Conservation (phyloP, 345 rosid genomes). For the Kandelia obovata region DNA sequence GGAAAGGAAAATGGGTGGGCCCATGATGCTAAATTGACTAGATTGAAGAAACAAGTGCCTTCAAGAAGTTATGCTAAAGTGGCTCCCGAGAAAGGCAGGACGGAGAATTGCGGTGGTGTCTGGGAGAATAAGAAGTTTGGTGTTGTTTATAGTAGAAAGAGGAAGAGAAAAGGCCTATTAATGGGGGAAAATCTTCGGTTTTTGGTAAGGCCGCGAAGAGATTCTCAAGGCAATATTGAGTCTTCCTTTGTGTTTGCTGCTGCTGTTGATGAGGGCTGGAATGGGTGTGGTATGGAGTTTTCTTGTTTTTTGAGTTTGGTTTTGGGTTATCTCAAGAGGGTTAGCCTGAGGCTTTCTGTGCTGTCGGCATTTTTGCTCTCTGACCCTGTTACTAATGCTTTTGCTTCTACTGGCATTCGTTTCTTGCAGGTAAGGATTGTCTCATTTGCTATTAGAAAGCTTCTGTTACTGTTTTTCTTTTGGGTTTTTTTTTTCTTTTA, state of each 20-base stretch:
- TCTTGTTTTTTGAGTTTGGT: constrained; percentile 43
- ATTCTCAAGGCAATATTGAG: constrained; percentile 11
- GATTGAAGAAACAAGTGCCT: neutral
- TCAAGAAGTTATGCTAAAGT: neutral
- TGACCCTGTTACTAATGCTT: constrained; percentile 46
- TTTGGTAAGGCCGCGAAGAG: constrained; percentile 49
- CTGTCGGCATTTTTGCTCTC: constrained; percentile 56
- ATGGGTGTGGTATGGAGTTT: constrained; percentile 30
- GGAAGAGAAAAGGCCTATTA: constrained; percentile 43
- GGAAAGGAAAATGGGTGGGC: constrained; percentile 38
- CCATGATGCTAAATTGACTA: constrained; percentile 20
- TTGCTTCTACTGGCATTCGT: constrained; percentile 51
- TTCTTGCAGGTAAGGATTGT: constrained; percentile 48
- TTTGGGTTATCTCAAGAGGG: constrained; percentile 47
- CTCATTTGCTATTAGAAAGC: neutral
- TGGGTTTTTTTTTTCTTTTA: too few species aligned
- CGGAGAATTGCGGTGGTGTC: constrained; percentile 9
- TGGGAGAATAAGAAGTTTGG: constrained; percentile 54
- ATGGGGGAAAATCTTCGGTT: constrained; percentile 27
- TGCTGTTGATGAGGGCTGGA: constrained; percentile 24
- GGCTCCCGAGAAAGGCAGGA: constrained; percentile 18
- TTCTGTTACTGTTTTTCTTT: neutral
- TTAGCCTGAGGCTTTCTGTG: constrained; percentile 35
- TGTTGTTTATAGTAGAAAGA: constrained; percentile 66
- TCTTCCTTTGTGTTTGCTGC: constrained; percentile 29